phyloP scores from a whole-genome alignment of 2,329 filamentous ascomycete species.

The Aspergillus novofumigatus region DNA sequence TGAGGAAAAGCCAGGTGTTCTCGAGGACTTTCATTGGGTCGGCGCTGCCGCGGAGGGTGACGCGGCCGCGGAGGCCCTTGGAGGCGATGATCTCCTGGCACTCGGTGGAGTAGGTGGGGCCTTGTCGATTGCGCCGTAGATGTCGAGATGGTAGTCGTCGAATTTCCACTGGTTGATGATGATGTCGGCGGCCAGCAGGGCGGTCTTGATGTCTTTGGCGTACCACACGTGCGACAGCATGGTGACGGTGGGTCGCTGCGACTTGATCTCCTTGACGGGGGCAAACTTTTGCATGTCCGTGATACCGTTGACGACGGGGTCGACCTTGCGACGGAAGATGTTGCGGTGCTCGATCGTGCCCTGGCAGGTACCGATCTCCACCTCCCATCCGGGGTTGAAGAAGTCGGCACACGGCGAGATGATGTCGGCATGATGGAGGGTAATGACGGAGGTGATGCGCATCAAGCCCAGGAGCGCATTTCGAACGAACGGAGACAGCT shows the following conservation, averaged over 20 bases:
- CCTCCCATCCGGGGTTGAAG: constrained; percentile 62
- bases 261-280: constrained; percentile 57
- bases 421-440: constrained; percentile 56
- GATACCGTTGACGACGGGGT: constrained; percentile 63
- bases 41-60: constrained; percentile 53
- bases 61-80: constrained; percentile 49
- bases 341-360: constrained; percentile 55
- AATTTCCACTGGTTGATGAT: constrained; percentile 66
- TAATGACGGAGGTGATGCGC: constrained; percentile 45
- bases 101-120: constrained; percentile 58
- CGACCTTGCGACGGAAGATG: constrained; percentile 56
- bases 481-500: constrained; percentile 47
- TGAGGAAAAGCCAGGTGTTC: constrained; percentile 54
- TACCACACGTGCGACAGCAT: constrained; percentile 58
- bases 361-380: constrained; percentile 57
- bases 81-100: constrained; percentile 56
- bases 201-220: constrained; percentile 61
- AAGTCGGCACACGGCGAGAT: constrained; percentile 56
- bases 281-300: constrained; percentile 61
- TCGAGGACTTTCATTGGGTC: constrained; percentile 54
- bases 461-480: constrained; percentile 47
- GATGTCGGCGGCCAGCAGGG: constrained; percentile 60
- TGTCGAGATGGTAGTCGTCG: constrained; percentile 58
- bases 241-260: constrained; percentile 57
- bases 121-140: constrained; percentile 62